phyloP scores from a whole-genome alignment of 2,329 filamentous ascomycete genomes.

The Diplodia mutila region DNA sequence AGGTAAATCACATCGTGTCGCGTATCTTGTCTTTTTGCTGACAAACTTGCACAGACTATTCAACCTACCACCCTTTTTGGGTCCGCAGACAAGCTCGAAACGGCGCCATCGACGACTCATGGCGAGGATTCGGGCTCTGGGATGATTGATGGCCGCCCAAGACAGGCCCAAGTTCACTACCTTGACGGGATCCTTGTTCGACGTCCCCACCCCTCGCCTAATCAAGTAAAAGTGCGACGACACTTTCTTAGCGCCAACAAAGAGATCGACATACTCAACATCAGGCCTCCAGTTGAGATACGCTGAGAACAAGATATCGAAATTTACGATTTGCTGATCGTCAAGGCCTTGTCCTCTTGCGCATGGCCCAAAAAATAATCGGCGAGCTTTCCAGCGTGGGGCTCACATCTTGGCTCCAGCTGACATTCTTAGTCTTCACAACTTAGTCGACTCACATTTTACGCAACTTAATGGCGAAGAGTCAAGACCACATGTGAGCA shows the following conservation, averaged over 20 bases:
- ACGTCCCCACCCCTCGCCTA: neutral
- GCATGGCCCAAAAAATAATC: neutral
- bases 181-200: neutral
- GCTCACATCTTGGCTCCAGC: neutral
- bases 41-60: conserved; percentile 28
- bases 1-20: conserved; percentile 43
- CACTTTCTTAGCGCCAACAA: neutral
- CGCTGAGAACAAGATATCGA: neutral
- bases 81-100: conserved; percentile 26
- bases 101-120: conserved; percentile 5
- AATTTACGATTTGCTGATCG: neutral
- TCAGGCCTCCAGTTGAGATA: neutral
- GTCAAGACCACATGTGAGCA: neutral
- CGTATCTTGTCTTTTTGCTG: neutral
- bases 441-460: neutral
- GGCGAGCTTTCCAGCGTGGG: neutral
- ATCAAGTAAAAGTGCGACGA: neutral
- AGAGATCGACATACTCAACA: neutral
- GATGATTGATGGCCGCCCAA: neutral
- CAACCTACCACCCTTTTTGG: conserved; percentile 31
- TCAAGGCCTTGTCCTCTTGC: neutral
- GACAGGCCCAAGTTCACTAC: no score
- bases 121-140: neutral
- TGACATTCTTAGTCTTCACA: neutral
- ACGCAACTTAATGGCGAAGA: neutral